Evolutionary conservation across 2,329 filamentous ascomycete species (phyloP).

Genomic region (Clonostachys rhizophaga): DNA sequence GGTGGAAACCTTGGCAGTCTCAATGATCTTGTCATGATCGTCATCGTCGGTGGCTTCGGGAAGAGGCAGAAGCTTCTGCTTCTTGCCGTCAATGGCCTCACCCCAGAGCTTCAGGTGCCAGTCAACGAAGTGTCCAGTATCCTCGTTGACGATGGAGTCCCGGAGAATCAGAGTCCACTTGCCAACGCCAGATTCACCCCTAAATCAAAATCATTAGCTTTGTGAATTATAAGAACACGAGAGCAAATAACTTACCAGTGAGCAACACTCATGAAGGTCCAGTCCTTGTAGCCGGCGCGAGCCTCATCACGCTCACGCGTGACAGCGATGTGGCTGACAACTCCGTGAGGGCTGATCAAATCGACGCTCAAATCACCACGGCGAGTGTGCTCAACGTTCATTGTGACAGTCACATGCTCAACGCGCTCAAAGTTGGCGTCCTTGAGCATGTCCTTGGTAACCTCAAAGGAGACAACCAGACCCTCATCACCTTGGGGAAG

Average conservation of each 20-base stretch:
- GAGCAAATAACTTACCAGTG: conserved; percentile 66
- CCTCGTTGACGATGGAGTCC: conserved; percentile 73
- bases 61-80: conserved; percentile 72
- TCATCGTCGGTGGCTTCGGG: conserved; percentile 80
- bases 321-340: conserved; percentile 80
- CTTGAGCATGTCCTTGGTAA: conserved; percentile 77
- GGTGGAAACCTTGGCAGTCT: conserved; percentile 46
- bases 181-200: conserved; percentile 83
- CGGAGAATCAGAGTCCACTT: conserved; percentile 90
- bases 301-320: conserved; percentile 66
- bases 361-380: conserved; percentile 93
- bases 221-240: conserved; percentile 11
- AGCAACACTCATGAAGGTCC: conserved; percentile 98
- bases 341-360: conserved; percentile 74
- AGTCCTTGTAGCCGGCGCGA: conserved; percentile 74
- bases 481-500: conserved; percentile 85
- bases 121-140: conserved; percentile 76
- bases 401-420: conserved; percentile 95
- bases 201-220: conserved; percentile 25
- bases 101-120: conserved; percentile 96
- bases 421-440: conserved; percentile 78
- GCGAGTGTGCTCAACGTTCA: conserved; percentile 87
- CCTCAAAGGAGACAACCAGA: conserved; percentile 72
- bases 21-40: conserved; percentile 63
- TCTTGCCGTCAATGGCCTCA: conserved; percentile 71